Conservation (phyloP, 2,329 filamentous ascomycete genomes). For the Teratosphaeria nubilosa region DNA sequence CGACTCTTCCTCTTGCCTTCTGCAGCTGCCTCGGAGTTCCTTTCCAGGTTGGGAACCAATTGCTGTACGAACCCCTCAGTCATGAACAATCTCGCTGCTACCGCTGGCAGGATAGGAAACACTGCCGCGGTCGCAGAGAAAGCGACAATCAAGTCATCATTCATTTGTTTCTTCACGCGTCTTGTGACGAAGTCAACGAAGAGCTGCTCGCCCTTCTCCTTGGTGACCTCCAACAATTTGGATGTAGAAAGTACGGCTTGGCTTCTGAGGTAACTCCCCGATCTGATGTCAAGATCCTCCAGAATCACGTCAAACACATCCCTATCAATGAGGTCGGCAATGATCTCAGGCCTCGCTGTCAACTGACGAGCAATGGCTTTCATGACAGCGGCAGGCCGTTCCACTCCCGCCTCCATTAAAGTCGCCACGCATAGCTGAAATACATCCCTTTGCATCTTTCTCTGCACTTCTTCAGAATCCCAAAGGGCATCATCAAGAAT, state of each 20-base stretch:
- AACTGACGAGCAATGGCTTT: conserved; percentile 51
- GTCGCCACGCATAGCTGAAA: conserved; percentile 73
- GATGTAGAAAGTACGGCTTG: conserved; percentile 75
- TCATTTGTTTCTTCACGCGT: conserved; percentile 61
- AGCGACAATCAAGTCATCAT: conserved; percentile 80
- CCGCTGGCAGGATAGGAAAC: conserved; percentile 73
- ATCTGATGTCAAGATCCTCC: conserved; percentile 75
- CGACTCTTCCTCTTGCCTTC: conserved; percentile 55
- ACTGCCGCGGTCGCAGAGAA: conserved; percentile 86
- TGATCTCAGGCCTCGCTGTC: conserved; percentile 38
- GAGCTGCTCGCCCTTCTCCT: conserved; percentile 52
- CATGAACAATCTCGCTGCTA: conserved; percentile 70
- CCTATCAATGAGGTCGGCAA: conserved; percentile 61
- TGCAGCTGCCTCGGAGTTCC: conserved; percentile 34
- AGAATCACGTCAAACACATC: conserved; percentile 78
- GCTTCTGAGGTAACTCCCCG: conserved; percentile 61
- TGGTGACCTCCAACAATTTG: conserved; percentile 70
- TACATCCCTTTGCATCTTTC: conserved; percentile 43
- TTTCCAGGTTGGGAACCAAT: conserved; percentile 48
- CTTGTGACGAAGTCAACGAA: conserved; percentile 66
- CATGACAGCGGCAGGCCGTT: conserved; percentile 53
- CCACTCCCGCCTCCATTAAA: conserved; percentile 81
- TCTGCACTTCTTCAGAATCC: conserved; percentile 35
- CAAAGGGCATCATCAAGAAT: conserved; percentile 34
- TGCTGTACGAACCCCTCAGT: conserved; percentile 76